Evolutionary conservation across 305 asterid genomes (phyloP).

Genomic region (Ajuga reptans): DNA sequence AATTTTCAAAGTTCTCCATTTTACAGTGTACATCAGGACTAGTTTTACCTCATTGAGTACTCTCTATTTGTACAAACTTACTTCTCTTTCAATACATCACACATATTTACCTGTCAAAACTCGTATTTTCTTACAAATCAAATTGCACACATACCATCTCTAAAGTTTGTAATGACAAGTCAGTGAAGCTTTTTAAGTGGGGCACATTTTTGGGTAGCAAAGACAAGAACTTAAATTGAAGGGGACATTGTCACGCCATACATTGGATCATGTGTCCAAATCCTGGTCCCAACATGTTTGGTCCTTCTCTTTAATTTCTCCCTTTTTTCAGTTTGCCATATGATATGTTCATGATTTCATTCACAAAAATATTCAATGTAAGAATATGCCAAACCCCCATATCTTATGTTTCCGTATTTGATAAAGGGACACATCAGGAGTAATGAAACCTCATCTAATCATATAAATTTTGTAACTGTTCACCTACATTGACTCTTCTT

Average conservation of each 20-base stretch:
- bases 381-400: not conserved
- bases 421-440: conserved; percentile 21
- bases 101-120: too few relatives aligned
- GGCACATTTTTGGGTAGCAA: conserved; percentile 21
- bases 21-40: too few relatives aligned
- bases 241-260: conserved; percentile 51
- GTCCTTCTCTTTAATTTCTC: conserved; percentile 17
- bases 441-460: not conserved
- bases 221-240: conserved; percentile 36
- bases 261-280: conserved; percentile 83
- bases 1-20: too few relatives aligned
- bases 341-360: conserved; percentile 28
- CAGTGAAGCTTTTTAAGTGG: conserved; percentile 15
- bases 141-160: not conserved
- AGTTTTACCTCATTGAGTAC: too few relatives aligned
- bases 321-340: conserved; percentile 32
- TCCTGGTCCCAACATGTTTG: conserved; percentile 59
- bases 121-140: not conserved
- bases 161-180: not conserved
- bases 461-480: conserved; percentile 12
- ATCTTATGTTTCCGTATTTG: conserved; percentile 13
- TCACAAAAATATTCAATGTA: not conserved
- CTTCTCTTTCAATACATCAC: too few relatives aligned
- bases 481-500: conserved; percentile 1
- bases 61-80: too few relatives aligned